Evolutionary conservation across 129 eudicot genomes (phyloP), one percentile per base, ranked within the genome.

Genomic region (Flaveria ramosissima): DNA sequence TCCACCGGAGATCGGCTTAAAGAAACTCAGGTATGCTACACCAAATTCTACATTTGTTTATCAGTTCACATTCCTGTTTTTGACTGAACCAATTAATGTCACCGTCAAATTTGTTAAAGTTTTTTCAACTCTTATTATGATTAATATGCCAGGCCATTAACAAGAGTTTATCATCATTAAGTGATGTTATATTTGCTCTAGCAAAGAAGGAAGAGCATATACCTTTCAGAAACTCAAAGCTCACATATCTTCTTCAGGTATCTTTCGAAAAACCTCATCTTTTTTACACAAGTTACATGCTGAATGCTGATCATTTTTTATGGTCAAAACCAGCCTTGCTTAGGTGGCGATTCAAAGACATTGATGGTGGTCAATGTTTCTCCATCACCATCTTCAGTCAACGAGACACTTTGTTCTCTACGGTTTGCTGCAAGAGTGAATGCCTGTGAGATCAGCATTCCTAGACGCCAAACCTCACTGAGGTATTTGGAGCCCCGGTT

Each of bases 181-280:
- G 93, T 65, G 98, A 93, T 78, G 98, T 93, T 32, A 93, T 93
- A 87, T 93, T 90, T 73, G 90, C 98, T 23, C 78, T 93, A 77
- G 97, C 91, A 51, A 93, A 90, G 92, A 93, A 91, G 88, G 98
- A 93, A 76, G 95, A 86, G 73, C 92, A 90, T 76, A 77, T 93
- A n/a, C 98, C 98, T 24, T 93, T 82, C 56, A 89, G 98, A 86
- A 93, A 93, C 83, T 93, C 98, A 64, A 93, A 93, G 83, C 96
- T 93, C 23, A 93, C 98, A 23, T 93, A 93, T 77, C 93, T 93
- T 72, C 97, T 93, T 83, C 97, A 93, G 97, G 98, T 93, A 89
- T 16, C 7, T 73, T 32, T 21, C 9, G 1, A 23, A 5, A 23
- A 2, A 57, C 12, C 15, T 9, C 11, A 8, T 20, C 5, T 9